These are phyloP conservation scores for Colletotrichum eleusines DNA, from an alignment of 2,329 filamentous ascomycete species.

Conservation along the genomic window DNA sequence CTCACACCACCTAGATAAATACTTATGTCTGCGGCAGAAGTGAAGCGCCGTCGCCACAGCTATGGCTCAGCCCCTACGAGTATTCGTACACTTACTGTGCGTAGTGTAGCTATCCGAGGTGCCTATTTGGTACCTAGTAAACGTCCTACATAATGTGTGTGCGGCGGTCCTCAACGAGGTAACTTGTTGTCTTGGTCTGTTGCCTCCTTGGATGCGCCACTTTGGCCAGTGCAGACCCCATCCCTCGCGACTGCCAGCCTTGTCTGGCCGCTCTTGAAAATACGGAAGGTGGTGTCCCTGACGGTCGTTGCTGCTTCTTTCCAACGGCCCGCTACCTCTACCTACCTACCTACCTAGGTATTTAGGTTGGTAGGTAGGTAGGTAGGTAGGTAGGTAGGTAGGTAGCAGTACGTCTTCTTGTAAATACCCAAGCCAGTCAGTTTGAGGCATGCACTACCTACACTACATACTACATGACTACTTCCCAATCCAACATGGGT, in stretches of 20 bases:
- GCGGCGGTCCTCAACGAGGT: not conserved
- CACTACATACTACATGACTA: no score
- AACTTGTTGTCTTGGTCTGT: conserved; percentile 21
- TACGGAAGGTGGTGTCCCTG: not conserved
- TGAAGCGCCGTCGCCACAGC: conserved; percentile 22
- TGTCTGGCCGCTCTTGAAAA: not conserved
- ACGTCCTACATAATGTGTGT: no score
- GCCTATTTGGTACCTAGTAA: no score
- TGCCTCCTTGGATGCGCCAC: not conserved
- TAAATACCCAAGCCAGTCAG: no score
- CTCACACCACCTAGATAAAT: no score
- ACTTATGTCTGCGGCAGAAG: not conserved
- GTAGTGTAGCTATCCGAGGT: no score
- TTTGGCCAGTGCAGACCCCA: not conserved
- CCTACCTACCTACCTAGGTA: not conserved
- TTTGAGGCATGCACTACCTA: conserved; percentile 3
- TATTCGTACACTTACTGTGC: no score
- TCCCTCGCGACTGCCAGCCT: not conserved
- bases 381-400: no score
- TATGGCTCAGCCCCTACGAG: not conserved
- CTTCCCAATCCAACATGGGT: not conserved
- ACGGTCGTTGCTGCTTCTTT: conserved; percentile 1
- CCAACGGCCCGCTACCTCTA: conserved; percentile 1
- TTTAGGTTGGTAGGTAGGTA: no score
- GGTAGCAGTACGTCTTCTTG: no score